Percentiles rank a stretch among this genome's conserved stretches.
Evolutionary conservation across 805 yeast genomes (phyloP).

Genomic region (Monosporozyma unispora): DNA sequence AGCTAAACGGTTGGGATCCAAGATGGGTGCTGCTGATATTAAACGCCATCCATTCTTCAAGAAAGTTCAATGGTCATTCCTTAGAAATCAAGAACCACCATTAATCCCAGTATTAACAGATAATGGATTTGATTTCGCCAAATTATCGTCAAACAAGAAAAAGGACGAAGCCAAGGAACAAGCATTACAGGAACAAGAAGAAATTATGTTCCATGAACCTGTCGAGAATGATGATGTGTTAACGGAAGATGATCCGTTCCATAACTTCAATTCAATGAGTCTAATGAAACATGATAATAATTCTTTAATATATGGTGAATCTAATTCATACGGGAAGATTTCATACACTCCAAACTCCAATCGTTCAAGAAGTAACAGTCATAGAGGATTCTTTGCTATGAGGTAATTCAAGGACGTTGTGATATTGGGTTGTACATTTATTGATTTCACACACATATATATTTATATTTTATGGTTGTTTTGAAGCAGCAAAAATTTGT

Average conservation of each 20-base stretch:
- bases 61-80: conserved; percentile 87
- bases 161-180: conserved; percentile 16
- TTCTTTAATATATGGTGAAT: conserved; percentile 40
- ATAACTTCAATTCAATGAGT: conserved; percentile 76
- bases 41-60: conserved; percentile 88
- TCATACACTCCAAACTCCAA: conserved; percentile 34
- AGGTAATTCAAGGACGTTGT: too few relatives aligned
- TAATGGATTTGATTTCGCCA: conserved; percentile 42
- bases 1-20: conserved; percentile 77
- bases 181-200: conserved; percentile 20
- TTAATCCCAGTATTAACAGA: conserved; percentile 75
- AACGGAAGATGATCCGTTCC: conserved; percentile 62
- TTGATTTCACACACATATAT: neutral
- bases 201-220: conserved; percentile 25
- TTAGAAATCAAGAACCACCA: conserved; percentile 90
- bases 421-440: neutral
- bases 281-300: conserved; percentile 62
- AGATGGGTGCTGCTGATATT: conserved; percentile 90
- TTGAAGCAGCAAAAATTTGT: too few relatives aligned
- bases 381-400: conserved; percentile 28
- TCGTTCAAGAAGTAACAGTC: conserved; percentile 35
- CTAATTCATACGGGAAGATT: conserved; percentile 35
- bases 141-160: conserved; percentile 17
- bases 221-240: conserved; percentile 29
- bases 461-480: neutral